These are phyloP conservation scores for Fraxinus quadrangulata DNA, from an alignment of 257 asterid species.

Conservation along the genomic window DNA sequence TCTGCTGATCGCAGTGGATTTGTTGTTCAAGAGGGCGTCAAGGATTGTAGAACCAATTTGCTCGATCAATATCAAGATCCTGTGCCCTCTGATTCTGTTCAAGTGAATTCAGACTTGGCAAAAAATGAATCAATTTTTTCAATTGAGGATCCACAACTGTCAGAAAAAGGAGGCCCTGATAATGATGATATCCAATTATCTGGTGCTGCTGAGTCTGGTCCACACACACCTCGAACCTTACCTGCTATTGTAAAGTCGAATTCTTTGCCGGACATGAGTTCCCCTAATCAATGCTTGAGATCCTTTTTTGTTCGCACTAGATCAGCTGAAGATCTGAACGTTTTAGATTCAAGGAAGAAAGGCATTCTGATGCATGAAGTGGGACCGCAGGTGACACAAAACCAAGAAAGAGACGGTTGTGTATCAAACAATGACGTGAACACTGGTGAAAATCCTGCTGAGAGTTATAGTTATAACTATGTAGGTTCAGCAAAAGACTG, in stretches of 20 bases:
- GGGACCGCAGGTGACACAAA: constrained; percentile 33
- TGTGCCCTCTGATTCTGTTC: constrained; percentile 57
- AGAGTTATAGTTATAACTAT: constrained; percentile 49
- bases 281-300: constrained; percentile 35
- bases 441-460: constrained; percentile 49
- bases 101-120: constrained; percentile 48
- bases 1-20: constrained; percentile 44
- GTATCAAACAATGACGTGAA: constrained; percentile 36
- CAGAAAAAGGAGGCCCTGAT: constrained; percentile 47
- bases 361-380: constrained; percentile 38
- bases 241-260: constrained; percentile 55
- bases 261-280: constrained; percentile 68
- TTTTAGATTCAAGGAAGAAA: constrained; percentile 46
- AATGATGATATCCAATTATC: constrained; percentile 44
- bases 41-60: constrained; percentile 38
- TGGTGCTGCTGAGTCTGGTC: constrained; percentile 52
- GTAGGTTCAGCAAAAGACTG: constrained; percentile 76
- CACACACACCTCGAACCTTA: constrained; percentile 37
- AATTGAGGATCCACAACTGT: constrained; percentile 48
- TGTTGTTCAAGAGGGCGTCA: constrained; percentile 36
- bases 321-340: constrained; percentile 70
- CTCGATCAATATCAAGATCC: constrained; percentile 53
- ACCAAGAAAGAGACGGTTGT: constrained; percentile 41
- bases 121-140: constrained; percentile 53
- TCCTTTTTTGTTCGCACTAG: constrained; percentile 41